Base-by-base conservation (phyloP, 2,329 filamentous ascomycete species). In the Eutypa lata region DNA sequence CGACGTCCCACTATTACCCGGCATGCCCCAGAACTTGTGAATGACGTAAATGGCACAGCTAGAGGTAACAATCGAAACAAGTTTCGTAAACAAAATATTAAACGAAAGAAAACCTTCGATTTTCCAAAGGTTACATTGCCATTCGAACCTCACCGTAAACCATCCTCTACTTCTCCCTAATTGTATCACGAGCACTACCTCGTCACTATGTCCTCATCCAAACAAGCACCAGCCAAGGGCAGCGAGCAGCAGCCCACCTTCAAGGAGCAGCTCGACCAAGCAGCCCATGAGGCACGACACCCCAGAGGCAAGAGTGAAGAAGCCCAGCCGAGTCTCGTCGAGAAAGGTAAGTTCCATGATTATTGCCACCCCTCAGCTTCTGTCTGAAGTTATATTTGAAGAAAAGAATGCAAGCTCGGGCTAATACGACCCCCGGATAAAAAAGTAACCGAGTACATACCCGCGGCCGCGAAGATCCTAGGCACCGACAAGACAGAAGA, bases 231-330 rank as follows among this genome's bases (percentile, higher is more conserved):
- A 43, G 6, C 26, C 26, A 53, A 51, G n/a, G 44, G 19, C 2
- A 28, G 49, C 26, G 59, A 65, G 33, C 52, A 50, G 10, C 49
- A 58, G 53, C 61, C 63, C 49, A 68, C 62, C 46, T 77, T 72
- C 68, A 79, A 79, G 63, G 57, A 72, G 33, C 68, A 73, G 59
- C 71, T 79, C 1, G 77, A 79, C 60, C 62, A 70, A 44, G 71
- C 67, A 14, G 76, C 77, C 2, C 54, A 64, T 14, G 68, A 71
- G 37, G 66, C 66, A 11, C 67, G 66, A 10, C 52, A 61, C 16
- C 65, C 66, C 28, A 56, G 61, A 18, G 53, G 56, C 18, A 63
- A 53, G 8, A 53, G 56, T n/a, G 50, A 51, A 11, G 50, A 65
- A 35, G 18, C 18, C 40, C 59, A 65, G 4, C 69, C 75, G 47